A percentile compares a stretch with the other conserved stretches of the same genome.
phyloP scores from a whole-genome alignment of 768 basidiomycete genomes.

The Suillus clintonianus region DNA sequence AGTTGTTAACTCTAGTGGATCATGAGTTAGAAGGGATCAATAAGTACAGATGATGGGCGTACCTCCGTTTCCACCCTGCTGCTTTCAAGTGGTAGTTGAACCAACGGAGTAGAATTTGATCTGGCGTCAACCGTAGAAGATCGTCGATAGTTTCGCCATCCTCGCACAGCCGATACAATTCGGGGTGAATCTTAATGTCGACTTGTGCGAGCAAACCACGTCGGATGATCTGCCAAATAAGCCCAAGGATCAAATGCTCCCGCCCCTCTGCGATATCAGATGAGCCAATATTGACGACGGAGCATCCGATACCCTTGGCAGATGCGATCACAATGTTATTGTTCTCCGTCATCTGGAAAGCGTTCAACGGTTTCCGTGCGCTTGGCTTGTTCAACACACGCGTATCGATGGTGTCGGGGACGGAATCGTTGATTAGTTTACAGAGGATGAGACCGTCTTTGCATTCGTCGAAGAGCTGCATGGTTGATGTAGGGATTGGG shows the following conservation, averaged over 20 bases:
- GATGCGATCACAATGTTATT: slow-evolving; percentile 99
- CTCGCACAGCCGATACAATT: slow-evolving; percentile 92
- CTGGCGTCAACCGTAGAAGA: slow-evolving; percentile 88
- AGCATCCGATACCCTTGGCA: slow-evolving; percentile 96
- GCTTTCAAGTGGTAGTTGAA: slow-evolving; percentile 99
- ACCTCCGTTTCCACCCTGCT: slow-evolving; percentile 90
- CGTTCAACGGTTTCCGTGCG: slow-evolving; percentile 82
- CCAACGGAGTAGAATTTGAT: slow-evolving; percentile 97
- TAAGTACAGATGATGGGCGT: background rate
- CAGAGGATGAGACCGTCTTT: slow-evolving; percentile 94
- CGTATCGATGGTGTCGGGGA: slow-evolving; percentile 97
- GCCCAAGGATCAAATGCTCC: slow-evolving; percentile 94
- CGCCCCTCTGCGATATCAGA: slow-evolving; percentile 89
- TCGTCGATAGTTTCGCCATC: slow-evolving; percentile 98
- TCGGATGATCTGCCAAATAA: slow-evolving; percentile 99
- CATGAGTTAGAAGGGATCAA: slow-evolving; percentile 3
- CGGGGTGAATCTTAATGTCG: slow-evolving; percentile 97
- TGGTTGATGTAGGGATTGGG: slow-evolving; percentile 93
- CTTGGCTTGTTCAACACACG: slow-evolving; percentile 95
- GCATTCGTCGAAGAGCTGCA: slow-evolving; percentile 98
- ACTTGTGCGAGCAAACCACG: slow-evolving; percentile 91
- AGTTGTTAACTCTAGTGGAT: slow-evolving; percentile 85
- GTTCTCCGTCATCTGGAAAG: slow-evolving; percentile 99
- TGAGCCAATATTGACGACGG: slow-evolving; percentile 97
- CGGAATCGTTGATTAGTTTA: slow-evolving; percentile 99